phyloP scores from a whole-genome alignment of 1,139 yeast genomes.

The Protomyces arabidopsidicola region DNA sequence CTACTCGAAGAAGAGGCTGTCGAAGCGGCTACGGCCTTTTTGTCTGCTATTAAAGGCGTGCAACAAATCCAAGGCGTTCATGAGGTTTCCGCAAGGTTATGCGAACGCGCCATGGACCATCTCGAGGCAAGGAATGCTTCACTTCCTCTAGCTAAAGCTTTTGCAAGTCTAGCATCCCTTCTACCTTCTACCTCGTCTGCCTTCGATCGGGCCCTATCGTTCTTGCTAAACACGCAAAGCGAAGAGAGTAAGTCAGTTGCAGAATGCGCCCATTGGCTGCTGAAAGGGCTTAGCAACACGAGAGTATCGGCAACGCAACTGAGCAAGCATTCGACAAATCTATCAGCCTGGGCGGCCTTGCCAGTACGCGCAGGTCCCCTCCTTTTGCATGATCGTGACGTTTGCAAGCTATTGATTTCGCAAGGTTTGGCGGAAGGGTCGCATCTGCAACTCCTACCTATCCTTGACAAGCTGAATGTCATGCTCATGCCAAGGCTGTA shows the following conservation, averaged over 20 bases:
- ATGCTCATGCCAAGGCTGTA: neutral
- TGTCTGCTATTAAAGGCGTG: neutral
- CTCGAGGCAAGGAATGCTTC: neutral
- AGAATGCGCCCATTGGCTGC: neutral
- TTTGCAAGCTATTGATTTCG: neutral
- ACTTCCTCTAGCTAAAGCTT: neutral
- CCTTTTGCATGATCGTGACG: neutral
- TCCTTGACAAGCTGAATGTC: too few relatives aligned
- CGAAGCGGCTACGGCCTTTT: neutral
- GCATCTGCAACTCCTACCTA: neutral
- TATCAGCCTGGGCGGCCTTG: neutral
- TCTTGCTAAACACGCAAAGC: neutral
- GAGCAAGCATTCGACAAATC: neutral
- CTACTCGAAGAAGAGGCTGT: neutral
- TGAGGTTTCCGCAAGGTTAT: neutral
- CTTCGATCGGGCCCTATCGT: neutral
- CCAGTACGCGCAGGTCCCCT: neutral
- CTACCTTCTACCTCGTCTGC: neutral
- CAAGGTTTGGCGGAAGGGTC: neutral
- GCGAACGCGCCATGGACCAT: neutral
- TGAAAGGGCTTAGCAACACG: neutral
- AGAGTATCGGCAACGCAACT: neutral
- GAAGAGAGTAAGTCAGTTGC: neutral
- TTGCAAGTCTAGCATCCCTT: neutral
- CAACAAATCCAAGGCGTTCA: neutral